Base-by-base conservation (phyloP, 2,329 filamentous ascomycete genomes). In the Alternaria triticimaculans region DNA sequence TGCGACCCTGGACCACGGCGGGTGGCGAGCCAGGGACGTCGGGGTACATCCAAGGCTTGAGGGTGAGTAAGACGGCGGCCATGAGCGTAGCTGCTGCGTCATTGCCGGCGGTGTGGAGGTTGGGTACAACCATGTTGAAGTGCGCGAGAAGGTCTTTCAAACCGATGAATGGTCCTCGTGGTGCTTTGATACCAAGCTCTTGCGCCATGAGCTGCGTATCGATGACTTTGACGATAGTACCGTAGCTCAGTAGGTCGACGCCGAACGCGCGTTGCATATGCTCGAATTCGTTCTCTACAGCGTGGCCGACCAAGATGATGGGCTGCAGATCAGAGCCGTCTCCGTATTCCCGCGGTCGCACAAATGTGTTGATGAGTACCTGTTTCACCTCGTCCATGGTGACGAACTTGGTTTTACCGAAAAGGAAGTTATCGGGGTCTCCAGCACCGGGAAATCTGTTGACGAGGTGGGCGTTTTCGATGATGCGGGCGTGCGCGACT, bases 281-380 rank as follows among this genome's bases (percentile, higher is more conserved):
- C 0, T 62, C 63, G 11, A 69, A 64, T 14, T 70, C 63, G 18
- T 59, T 66, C 14, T 62, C 58, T 7, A 69, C 53, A 0, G 63
- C 70, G 46, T 72, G 70, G 1, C 66, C 70, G 5, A 72, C 20
- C 49, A 72, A 33, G 15, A 73, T 67, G 33, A 73, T 69, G 1
- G 68, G 68, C 37, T 67, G 70, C 3, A 62, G 41, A 3, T 54
- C 51, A 30, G 11, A 18, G 10, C n/a, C 8, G 4, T 8, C 28
- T 41, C 25, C 48, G 1, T 7, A 30, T 0, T 50, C 18, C 4
- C 50, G 33, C 8, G 55, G 53, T 6, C 65, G 68, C 14, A 55
- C 44, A 41, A 71, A 66, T 0, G 61, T 64, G 6, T 65, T 43
- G 20, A 63, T 23, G 5, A 69, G 23, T 6, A 63, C 53, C 5